Evolutionary conservation across 1,139 yeast genomes (phyloP).

Genomic region (Kazachstania sp.): DNA sequence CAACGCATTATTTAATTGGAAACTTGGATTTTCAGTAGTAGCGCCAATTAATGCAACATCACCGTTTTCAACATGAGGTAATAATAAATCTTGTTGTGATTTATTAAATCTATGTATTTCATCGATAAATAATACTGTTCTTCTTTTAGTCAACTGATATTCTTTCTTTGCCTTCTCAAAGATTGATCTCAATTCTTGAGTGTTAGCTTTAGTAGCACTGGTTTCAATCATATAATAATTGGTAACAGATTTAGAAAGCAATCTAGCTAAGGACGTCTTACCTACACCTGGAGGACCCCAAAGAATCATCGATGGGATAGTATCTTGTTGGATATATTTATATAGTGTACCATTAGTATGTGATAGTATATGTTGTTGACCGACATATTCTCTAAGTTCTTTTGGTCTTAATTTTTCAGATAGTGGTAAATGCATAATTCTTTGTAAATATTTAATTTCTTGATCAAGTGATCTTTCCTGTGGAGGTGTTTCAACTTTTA

Average conservation of each 20-base stretch:
- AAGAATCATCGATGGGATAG: constrained; percentile 73
- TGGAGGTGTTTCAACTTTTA: neutral
- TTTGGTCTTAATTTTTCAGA: constrained; percentile 82
- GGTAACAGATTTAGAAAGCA: constrained; percentile 28
- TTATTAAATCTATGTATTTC: constrained; percentile 90
- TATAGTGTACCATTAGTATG: constrained; percentile 67
- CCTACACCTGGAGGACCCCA: constrained; percentile 99
- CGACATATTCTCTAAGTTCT: constrained; percentile 66
- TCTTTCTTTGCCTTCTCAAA: constrained; percentile 71
- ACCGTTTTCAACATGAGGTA: constrained; percentile 67
- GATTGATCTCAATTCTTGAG: constrained; percentile 59
- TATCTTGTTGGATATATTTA: constrained; percentile 51
- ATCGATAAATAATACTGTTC: constrained; percentile 78
- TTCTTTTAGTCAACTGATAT: constrained; percentile 51
- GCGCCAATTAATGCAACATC: constrained; percentile 74
- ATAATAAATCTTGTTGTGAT: constrained; percentile 77
- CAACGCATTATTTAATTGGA: constrained; percentile 78
- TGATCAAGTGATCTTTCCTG: constrained; percentile 22
- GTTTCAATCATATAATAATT: constrained; percentile 65
- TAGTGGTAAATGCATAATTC: constrained; percentile 55
- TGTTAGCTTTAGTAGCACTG: constrained; percentile 75
- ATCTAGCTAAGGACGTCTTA: constrained; percentile 66
- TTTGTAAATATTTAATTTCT: constrained; percentile 33
- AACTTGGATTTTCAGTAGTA: constrained; percentile 95
- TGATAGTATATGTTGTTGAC: constrained; percentile 68